Evolutionary conservation across 176 grass and related monocot genomes (phyloP).

Genomic region (Triticum dicoccoides): DNA sequence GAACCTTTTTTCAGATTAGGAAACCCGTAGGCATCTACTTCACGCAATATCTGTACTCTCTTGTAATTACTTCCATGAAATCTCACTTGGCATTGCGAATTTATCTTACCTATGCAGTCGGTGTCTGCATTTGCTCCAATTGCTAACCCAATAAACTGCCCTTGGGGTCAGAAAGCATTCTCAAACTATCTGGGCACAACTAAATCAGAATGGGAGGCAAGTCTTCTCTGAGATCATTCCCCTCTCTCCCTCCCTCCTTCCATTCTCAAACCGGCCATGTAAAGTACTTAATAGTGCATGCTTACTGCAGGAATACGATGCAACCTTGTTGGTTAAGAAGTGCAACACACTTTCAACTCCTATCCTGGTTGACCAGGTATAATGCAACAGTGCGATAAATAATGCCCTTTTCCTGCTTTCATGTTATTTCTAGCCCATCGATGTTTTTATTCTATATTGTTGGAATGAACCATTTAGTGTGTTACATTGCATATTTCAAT

Average conservation of each 20-base stretch:
- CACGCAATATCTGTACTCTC: background rate
- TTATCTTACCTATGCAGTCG: constrained; percentile 57
- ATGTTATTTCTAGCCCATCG: background rate
- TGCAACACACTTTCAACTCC: constrained; percentile 55
- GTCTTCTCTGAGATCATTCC: background rate
- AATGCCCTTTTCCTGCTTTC: background rate
- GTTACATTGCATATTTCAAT: no score
- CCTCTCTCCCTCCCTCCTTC: background rate
- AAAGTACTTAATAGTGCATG: constrained; percentile 8
- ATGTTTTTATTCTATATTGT: no score
- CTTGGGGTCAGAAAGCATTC: constrained; percentile 96
- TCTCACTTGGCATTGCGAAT: background rate
- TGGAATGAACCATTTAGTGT: no score
- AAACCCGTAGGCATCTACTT: background rate
- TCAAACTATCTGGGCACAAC: constrained; percentile 83
- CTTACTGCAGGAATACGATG: constrained; percentile 75
- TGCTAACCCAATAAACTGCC: constrained; percentile 81
- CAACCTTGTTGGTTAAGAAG: constrained; percentile 71
- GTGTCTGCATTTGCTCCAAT: constrained; percentile 90
- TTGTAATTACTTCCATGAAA: background rate
- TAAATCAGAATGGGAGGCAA: constrained; percentile 88
- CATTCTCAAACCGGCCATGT: background rate
- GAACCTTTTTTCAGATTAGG: background rate
- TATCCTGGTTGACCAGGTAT: constrained; percentile 98
- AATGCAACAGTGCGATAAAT: background rate